A percentile compares a stretch with the other conserved stretches of the same genome.
Evolutionary conservation across 495 filamentous ascomycete genomes (phyloP).

Genomic region (Penicillium robsamsonii): DNA sequence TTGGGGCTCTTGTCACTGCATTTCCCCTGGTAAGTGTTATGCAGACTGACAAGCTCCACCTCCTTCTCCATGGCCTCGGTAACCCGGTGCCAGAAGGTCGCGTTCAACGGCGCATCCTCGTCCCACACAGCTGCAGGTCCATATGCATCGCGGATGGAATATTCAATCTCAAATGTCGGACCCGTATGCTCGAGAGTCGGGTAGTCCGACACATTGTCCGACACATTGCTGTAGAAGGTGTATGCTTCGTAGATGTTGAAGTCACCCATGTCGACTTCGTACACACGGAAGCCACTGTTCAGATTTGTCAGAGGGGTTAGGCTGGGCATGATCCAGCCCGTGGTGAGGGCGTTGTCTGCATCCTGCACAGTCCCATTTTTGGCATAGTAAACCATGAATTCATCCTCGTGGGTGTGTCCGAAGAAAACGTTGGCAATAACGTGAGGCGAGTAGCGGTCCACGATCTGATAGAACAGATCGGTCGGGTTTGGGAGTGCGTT

Average conservation of each 20-base stretch:
- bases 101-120: conserved; percentile 50
- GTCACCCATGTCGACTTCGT: conserved; percentile 53
- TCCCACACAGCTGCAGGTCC: conserved; percentile 46
- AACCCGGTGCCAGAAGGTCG: conserved; percentile 57
- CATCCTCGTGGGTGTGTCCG: conserved; percentile 57
- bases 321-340: conserved; percentile 52
- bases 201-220: conserved; percentile 47
- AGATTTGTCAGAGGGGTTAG: conserved; percentile 53
- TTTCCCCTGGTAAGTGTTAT: conserved; percentile 57
- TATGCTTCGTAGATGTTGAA: conserved; percentile 54
- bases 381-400: conserved; percentile 52
- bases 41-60: conserved; percentile 42
- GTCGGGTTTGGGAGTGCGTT: conserved; percentile 51
- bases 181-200: conserved; percentile 33
- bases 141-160: conserved; percentile 56
- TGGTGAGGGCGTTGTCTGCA: conserved; percentile 39
- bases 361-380: conserved; percentile 47
- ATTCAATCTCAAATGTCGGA: conserved; percentile 51
- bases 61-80: conserved; percentile 60
- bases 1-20: conserved; percentile 48
- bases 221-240: conserved; percentile 53
- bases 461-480: conserved; percentile 55
- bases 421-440: conserved; percentile 57
- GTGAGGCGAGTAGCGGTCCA: conserved; percentile 55
- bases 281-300: conserved; percentile 56